Evolutionary conservation across 2,329 filamentous ascomycete species (phyloP).

Genomic region (Juglanconis juglandina): DNA sequence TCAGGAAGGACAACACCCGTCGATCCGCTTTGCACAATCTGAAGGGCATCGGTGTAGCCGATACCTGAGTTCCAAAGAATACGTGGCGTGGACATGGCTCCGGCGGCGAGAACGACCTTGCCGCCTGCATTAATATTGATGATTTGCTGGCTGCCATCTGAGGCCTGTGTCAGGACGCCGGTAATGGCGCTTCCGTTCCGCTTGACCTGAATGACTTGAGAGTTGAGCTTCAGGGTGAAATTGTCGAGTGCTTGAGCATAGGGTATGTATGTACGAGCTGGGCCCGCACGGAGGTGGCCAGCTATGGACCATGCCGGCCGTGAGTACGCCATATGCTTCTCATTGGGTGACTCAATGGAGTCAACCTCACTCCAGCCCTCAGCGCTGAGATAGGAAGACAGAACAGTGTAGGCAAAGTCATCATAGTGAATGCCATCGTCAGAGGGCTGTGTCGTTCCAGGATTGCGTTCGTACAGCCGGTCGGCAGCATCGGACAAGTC

Average conservation of each 20-base stretch:
- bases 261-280: conserved; percentile 23
- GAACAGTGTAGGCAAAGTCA: conserved; percentile 12
- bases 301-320: conserved; percentile 19
- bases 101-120: conserved; percentile 24
- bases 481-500: conserved; percentile 26
- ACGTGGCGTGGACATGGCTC: conserved; percentile 21
- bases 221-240: conserved; percentile 23
- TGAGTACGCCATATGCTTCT: conserved; percentile 19
- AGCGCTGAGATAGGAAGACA: conserved; percentile 14
- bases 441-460: conserved; percentile 25
- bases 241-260: conserved; percentile 21
- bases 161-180: conserved; percentile 21
- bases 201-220: conserved; percentile 22
- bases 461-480: conserved; percentile 26
- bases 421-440: conserved; percentile 23
- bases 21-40: conserved; percentile 20
- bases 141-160: conserved; percentile 19
- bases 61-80: conserved; percentile 22
- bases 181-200: conserved; percentile 22
- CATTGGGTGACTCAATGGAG: conserved; percentile 18
- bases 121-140: conserved; percentile 22
- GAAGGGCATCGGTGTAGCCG: conserved; percentile 20
- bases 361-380: conserved; percentile 20
- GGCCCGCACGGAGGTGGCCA: conserved; percentile 20
- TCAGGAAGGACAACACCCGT: conserved; percentile 14